Evolutionary conservation across 169 alveolate species (phyloP).

Genomic region (Plasmodium knowlesi): DNA sequence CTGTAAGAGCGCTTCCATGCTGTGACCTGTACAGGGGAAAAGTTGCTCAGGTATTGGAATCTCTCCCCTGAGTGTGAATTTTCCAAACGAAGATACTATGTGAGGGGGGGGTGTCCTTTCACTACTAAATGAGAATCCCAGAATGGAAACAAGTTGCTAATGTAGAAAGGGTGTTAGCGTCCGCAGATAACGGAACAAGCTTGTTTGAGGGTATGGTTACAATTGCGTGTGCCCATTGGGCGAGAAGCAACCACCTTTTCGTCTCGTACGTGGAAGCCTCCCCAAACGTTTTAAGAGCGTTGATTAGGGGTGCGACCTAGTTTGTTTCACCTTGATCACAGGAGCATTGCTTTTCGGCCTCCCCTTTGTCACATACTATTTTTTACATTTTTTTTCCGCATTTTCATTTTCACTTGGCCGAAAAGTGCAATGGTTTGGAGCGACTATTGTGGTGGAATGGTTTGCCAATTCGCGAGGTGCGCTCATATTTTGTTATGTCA

Average conservation of each 20-base stretch:
- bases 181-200: neutral
- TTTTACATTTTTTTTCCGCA: neutral
- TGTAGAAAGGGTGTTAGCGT: neutral
- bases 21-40: neutral
- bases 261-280: neutral
- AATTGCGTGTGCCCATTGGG: neutral
- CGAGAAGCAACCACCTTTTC: neutral
- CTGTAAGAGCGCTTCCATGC: neutral
- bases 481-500: neutral
- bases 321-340: neutral
- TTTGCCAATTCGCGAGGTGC: neutral
- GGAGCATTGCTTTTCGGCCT: neutral
- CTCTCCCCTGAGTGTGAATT: neutral
- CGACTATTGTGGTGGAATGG: neutral
- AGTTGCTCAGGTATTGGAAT: neutral
- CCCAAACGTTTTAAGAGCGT: neutral
- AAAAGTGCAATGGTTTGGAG: neutral
- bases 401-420: neutral
- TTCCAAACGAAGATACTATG: neutral
- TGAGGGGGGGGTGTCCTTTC: neutral
- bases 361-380: neutral
- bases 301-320: neutral
- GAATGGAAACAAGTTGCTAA: too few species aligned
- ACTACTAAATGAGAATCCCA: neutral
- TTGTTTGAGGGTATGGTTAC: neutral